Base-by-base conservation (phyloP, 768 basidiomycete species). In the Clitopilus hobsonii region DNA sequence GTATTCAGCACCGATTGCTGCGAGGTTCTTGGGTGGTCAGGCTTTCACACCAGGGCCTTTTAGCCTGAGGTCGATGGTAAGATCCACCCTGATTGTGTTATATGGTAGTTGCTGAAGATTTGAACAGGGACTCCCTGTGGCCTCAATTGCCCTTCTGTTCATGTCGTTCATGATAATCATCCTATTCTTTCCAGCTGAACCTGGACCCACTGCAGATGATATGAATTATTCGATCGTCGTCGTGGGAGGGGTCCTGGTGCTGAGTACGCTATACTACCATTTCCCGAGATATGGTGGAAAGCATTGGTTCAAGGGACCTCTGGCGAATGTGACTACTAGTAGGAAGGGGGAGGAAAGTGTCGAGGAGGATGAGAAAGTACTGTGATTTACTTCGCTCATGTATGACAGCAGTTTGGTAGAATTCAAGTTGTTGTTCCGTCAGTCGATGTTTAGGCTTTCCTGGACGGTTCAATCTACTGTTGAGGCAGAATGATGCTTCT, bases 211-310 rank as follows among this genome's bases (percentile, higher is more conserved):
- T 10, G 68, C 81, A 2, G 63, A 63, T 50, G 65, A 68, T 38
- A 84, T 86, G 83, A 85, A 86, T 67, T 86, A 85, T 57, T 74
- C 76, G 1, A 68, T 81, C 49, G 81, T 83, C 52, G 82, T 86
- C 6, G 64, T 80, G 7, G 79, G 76, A 0, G 81, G 78, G 5
- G 69, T 79, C 5, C 65, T 83, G 51, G 36, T 71, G 2, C 72
- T 85, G 29, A 77, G 81, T 1, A 57, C 82, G 7, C 57, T 69
- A 1, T 86, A 80, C 74, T 86, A 82, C 62, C 85, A 81, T 65
- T 75, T 81, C 60, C 81, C 81, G 0, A 68, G 70, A 45, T 64
- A 65, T 25, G 67, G 65, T 10, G 68, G 67, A 1, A 58, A 56
- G 14, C 38, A 63, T 30, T 69, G 65, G 64, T 69, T 69, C 52